Base-by-base conservation (phyloP, 108 stramenopile species). In the Nannochloropsis gaditana region DNA sequence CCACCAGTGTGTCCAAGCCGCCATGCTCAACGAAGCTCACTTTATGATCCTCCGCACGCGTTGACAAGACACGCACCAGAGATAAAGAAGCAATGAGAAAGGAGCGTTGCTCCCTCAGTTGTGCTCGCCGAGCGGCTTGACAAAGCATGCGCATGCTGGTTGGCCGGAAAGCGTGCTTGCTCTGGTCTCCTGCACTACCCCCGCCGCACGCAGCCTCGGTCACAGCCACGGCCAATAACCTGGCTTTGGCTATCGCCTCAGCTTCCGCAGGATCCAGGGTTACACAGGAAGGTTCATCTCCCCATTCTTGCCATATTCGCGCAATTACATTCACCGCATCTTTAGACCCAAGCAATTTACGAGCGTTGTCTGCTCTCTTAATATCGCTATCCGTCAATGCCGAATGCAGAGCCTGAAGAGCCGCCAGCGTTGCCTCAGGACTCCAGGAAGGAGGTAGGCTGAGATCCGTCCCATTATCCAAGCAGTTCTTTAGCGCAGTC, bases 131-230 rank as follows among this genome's bases (percentile, higher is more conserved):
- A n/a, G 59, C 59, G 3, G 59, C 59, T n/a, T 73, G 15, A n/a
- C 59, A 73, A 15, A 73, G 59, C 59, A 73, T 73, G 4, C 59
- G 59, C 59, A 73, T 73, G 59, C 59, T 73, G 4, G 59, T 73
- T n/a, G 59, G 59, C 59, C 59, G n/a, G 59, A 73, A 73, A 4
- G 8, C 8, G 59, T 73, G 19, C 15, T n/a, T 15, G 59, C 59
- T 73, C n/a, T 15, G 19, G 3, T 73, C 59, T n/a, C 59, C 59
- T n/a, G 59, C 59, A 3, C 2, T n/a, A n/a, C 59, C 59, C n/a
- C 59, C 59, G n/a, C 59, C n/a, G n/a, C 59, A 73, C 59, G n/a
- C 19, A 73, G 59, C 59, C 59, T 73, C 19, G 19, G 59, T 73
- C 59, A 73, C 59, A n/a, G 59, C 59, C 59, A 73, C 19, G 15